phyloP scores from a whole-genome alignment of 495 filamentous ascomycete genomes.

The Penicillium subrubescens region DNA sequence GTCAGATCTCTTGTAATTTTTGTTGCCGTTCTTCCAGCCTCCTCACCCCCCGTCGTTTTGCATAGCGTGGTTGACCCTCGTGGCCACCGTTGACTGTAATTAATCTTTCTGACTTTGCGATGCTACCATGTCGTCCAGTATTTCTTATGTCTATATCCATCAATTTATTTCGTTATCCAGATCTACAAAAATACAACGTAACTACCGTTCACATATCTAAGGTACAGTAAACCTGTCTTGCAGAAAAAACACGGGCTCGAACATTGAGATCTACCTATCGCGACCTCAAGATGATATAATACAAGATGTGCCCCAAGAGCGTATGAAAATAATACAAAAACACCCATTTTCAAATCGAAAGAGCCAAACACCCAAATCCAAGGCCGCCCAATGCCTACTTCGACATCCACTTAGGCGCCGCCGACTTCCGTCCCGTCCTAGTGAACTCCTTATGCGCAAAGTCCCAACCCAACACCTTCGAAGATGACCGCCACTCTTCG shows the following conservation, averaged over 20 bases:
- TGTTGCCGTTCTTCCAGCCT: conserved; percentile 5
- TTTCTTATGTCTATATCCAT: conserved; percentile 16
- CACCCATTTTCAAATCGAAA: conserved; percentile 11
- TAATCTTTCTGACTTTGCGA: conserved; percentile 11
- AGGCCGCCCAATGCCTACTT: conserved; percentile 6
- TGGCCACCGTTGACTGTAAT: conserved; percentile 10
- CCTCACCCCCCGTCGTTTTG: conserved; percentile 21
- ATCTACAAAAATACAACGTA: not conserved
- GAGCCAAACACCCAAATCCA: conserved; percentile 1
- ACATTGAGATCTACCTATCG: conserved; percentile 9
- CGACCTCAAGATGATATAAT: conserved; percentile 16
- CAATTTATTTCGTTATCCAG: conserved; percentile 6
- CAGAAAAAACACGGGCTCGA: conserved; percentile 1
- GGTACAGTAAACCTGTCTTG: not conserved
- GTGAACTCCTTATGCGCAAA: conserved; percentile 22
- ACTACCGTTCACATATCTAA: not conserved
- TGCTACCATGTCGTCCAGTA: conserved; percentile 13
- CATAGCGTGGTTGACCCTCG: conserved; percentile 29
- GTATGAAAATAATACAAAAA: conserved; percentile 6
- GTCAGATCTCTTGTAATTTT: not conserved
- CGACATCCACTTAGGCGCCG: conserved; percentile 11
- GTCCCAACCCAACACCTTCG: conserved; percentile 46
- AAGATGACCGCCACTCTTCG: conserved; percentile 47
- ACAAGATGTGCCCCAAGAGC: conserved; percentile 11
- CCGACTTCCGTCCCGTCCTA: conserved; percentile 4